These are phyloP conservation scores for Inga oerstediana DNA, from an alignment of 306 rosid species.

Conservation along the genomic window DNA sequence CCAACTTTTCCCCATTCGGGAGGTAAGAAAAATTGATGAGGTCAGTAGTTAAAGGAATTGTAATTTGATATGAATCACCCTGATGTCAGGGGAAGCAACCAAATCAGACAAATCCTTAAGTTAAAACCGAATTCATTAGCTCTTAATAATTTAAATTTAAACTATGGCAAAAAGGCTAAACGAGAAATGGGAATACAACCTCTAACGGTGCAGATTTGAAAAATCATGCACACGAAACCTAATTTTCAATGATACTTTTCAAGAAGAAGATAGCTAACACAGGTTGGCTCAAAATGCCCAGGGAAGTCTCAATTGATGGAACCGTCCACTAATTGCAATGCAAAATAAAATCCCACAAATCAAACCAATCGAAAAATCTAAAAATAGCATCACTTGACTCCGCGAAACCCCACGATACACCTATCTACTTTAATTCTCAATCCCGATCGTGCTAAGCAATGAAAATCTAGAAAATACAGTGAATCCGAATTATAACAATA, in stretches of 20 bases:
- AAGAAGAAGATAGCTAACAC: neutral
- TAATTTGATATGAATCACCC: neutral
- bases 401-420: neutral
- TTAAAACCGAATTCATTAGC: neutral
- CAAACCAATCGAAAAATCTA: constrained; percentile 15
- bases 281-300: neutral
- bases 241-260: constrained; percentile 6
- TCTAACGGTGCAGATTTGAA: neutral
- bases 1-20: neutral
- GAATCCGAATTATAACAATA: neutral
- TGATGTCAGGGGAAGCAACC: neutral
- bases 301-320: neutral
- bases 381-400: constrained; percentile 20
- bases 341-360: constrained; percentile 16
- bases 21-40: neutral
- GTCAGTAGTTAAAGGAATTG: neutral
- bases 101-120: neutral
- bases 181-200: neutral
- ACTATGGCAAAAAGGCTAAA: neutral
- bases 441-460: neutral
- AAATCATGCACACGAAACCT: neutral
- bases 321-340: neutral
- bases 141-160: neutral
- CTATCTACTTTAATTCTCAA: constrained; percentile 28
- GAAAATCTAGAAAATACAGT: neutral